Evolutionary conservation across 1,139 yeast genomes (phyloP).

Genomic region (Suhomyces ambrosiae): DNA sequence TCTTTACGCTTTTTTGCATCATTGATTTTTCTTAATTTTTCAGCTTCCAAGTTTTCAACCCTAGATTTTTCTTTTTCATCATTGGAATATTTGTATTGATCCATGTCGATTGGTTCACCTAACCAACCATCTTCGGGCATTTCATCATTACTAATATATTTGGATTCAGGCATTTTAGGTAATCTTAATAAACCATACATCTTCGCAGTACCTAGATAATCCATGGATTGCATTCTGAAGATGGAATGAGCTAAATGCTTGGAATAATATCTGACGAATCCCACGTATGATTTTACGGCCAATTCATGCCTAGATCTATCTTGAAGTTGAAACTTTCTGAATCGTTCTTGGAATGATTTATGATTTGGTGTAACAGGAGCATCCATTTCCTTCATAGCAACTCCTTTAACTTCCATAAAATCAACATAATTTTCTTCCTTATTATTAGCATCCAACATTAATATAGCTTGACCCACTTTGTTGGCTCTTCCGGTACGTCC

Average conservation of each 20-base stretch:
- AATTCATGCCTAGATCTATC: constrained; percentile 83
- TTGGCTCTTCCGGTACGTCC: constrained; percentile 98
- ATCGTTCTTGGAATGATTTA: constrained; percentile 26
- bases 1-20: constrained; percentile 54
- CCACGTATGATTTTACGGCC: constrained; percentile 79
- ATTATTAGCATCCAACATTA: constrained; percentile 63
- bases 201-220: constrained; percentile 70
- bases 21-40: constrained; percentile 43
- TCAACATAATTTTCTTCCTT: constrained; percentile 83
- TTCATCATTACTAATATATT: constrained; percentile 46
- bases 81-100: constrained; percentile 65
- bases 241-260: constrained; percentile 92
- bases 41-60: constrained; percentile 55
- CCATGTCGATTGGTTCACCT: constrained; percentile 62
- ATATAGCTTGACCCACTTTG: constrained; percentile 74
- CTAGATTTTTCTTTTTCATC: constrained; percentile 64
- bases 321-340: constrained; percentile 61
- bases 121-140: constrained; percentile 76
- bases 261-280: constrained; percentile 79
- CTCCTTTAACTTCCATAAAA: constrained; percentile 75
- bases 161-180: constrained; percentile 94
- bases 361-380: constrained; percentile 28
- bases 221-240: constrained; percentile 72
- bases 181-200: constrained; percentile 80
- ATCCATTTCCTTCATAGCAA: constrained; percentile 48